Evolutionary conservation across 495 filamentous ascomycete species (phyloP).

Genomic region (Hypoxylon lenormandii): DNA sequence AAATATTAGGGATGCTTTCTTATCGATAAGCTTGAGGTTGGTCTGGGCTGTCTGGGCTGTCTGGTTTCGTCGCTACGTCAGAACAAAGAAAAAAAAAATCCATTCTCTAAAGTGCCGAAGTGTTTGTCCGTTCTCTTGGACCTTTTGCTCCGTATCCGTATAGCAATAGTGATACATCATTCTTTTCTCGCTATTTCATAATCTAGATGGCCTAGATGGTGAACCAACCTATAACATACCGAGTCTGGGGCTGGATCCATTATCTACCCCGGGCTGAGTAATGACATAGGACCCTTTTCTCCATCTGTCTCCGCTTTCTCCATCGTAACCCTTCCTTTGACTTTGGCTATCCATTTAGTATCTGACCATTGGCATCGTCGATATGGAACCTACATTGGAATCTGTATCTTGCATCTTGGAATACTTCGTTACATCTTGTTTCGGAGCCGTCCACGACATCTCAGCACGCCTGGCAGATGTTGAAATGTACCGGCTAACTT

Average conservation of each 20-base stretch:
- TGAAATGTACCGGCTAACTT: background rate
- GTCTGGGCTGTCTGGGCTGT: too few relatives aligned
- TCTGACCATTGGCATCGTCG: slow-evolving; percentile 24
- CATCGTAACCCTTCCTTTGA: slow-evolving; percentile 3
- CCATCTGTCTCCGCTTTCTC: slow-evolving; percentile 18
- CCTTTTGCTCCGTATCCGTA: slow-evolving; percentile 18
- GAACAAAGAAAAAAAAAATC: too few relatives aligned
- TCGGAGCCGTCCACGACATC: background rate
- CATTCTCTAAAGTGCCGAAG: too few relatives aligned
- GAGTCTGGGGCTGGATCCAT: too few relatives aligned
- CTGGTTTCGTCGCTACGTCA: too few relatives aligned
- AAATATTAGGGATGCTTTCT: background rate
- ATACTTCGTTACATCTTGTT: background rate
- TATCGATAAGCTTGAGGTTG: slow-evolving; percentile 16
- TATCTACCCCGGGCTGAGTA: slow-evolving; percentile 7
- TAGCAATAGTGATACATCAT: background rate
- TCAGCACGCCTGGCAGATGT: background rate
- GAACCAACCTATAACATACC: too few relatives aligned
- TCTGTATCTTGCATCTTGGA: background rate
- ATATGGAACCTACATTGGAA: slow-evolving; percentile 2
- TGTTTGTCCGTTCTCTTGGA: background rate
- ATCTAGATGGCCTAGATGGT: too few relatives aligned
- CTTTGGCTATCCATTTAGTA: slow-evolving; percentile 21
- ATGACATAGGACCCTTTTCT: slow-evolving; percentile 22
- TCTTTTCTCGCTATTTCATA: too few relatives aligned